Conservation (phyloP, 2,329 filamentous ascomycete genomes). For the Didymella glomerata region DNA sequence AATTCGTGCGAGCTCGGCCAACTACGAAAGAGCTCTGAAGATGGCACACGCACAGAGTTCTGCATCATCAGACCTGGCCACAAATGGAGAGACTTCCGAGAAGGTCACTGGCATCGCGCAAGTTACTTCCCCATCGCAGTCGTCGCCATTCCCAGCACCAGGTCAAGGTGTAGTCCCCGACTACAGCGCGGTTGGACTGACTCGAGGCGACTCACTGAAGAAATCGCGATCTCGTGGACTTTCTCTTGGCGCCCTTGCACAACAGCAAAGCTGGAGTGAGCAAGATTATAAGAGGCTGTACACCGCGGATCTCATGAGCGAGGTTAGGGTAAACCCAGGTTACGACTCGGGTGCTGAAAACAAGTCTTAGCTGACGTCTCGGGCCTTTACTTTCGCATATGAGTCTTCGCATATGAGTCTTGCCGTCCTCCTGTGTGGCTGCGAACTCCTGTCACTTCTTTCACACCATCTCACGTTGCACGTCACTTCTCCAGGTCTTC, state of each 20-base stretch:
- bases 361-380: neutral
- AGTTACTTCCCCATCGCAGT: slow-evolving; percentile 30
- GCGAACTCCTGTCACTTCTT: neutral
- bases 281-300: slow-evolving; percentile 48
- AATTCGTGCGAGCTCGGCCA: slow-evolving; percentile 39
- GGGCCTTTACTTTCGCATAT: neutral
- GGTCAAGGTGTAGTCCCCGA: slow-evolving; percentile 48
- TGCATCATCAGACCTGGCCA: slow-evolving; percentile 36
- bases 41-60: slow-evolving; percentile 33
- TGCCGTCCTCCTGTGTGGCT: neutral
- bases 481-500: neutral
- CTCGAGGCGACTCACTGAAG: slow-evolving; percentile 39
- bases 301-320: slow-evolving; percentile 36
- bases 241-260: slow-evolving; percentile 41
- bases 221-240: slow-evolving; percentile 42
- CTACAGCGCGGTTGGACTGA: slow-evolving; percentile 34
- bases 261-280: slow-evolving; percentile 47
- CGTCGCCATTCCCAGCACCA: slow-evolving; percentile 37
- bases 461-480: neutral
- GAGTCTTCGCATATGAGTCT: neutral
- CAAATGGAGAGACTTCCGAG: slow-evolving; percentile 24
- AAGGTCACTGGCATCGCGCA: slow-evolving; percentile 21
- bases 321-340: slow-evolving; percentile 34
- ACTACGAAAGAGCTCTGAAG: slow-evolving; percentile 44
- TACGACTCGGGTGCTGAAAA: slow-evolving; percentile 36